Percentiles rank a stretch among this genome's conserved stretches.
phyloP scores from a whole-genome alignment of 768 basidiomycete genomes.

The Tephrocybe sp. region DNA sequence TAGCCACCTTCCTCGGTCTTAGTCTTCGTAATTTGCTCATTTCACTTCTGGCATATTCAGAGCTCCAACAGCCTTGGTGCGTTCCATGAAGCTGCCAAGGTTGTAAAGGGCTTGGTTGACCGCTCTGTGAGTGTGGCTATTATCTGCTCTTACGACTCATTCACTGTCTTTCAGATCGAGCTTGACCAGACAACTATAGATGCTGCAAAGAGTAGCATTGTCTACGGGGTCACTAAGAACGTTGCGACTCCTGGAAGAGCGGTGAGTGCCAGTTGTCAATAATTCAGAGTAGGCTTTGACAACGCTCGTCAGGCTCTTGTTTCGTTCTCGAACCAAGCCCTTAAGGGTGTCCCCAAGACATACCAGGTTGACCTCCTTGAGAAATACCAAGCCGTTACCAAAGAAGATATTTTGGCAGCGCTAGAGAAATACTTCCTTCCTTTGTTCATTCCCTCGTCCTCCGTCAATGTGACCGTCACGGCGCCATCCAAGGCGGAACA shows the following conservation, averaged over 20 bases:
- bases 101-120: constrained; percentile 78
- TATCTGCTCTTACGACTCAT: background rate
- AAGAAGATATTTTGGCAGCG: constrained; percentile 69
- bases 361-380: constrained; percentile 76
- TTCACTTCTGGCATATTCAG: constrained; percentile 39
- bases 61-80: constrained; percentile 80
- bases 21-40: background rate
- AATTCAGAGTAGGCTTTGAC: background rate
- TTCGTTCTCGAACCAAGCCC: constrained; percentile 88
- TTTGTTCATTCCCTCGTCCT: constrained; percentile 75
- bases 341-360: constrained; percentile 80
- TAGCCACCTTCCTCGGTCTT: constrained; percentile 4
- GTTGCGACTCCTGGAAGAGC: constrained; percentile 89
- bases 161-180: constrained; percentile 52
- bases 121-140: constrained; percentile 59
- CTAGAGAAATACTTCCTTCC: constrained; percentile 80
- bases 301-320: constrained; percentile 56
- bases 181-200: constrained; percentile 83
- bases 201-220: constrained; percentile 89
- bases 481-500: constrained; percentile 78
- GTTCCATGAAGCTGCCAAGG: constrained; percentile 75
- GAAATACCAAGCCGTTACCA: constrained; percentile 77
- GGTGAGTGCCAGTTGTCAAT: constrained; percentile 43
- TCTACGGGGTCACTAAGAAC: constrained; percentile 75
- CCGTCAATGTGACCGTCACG: constrained; percentile 80